Conservation (phyloP, 768 basidiomycete species). For the Trichaptum fuscoviolaceum region DNA sequence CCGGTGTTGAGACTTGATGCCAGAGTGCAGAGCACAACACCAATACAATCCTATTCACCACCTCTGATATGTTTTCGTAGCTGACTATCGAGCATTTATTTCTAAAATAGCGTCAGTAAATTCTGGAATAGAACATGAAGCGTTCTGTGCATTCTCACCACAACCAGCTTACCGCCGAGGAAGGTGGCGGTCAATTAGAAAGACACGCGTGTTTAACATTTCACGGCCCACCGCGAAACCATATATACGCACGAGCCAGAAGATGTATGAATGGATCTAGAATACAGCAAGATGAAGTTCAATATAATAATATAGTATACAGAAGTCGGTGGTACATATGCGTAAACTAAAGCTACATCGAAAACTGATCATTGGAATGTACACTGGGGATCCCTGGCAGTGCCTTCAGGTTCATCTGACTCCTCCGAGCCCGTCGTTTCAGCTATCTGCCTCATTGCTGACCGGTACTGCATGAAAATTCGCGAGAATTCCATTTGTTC, state of each 20-base stretch:
- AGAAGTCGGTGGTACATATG: neutral
- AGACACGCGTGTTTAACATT: neutral
- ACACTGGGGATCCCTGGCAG: slow-evolving; percentile 16
- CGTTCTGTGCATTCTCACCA: neutral
- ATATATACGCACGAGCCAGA: neutral
- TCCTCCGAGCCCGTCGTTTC: slow-evolving; percentile 21
- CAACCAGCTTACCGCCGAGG: neutral
- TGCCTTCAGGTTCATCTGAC: slow-evolving; percentile 11
- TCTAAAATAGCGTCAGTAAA: neutral
- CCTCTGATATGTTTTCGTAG: neutral
- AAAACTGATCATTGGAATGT: slow-evolving; percentile 22
- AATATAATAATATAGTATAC: neutral
- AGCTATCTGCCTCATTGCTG: slow-evolving; percentile 9
- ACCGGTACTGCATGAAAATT: slow-evolving; percentile 25
- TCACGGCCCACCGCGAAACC: too few species aligned
- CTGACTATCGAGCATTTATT: neutral
- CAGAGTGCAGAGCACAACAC: neutral
- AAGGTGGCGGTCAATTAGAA: neutral
- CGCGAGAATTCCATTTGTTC: slow-evolving; percentile 22
- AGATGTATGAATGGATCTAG: neutral
- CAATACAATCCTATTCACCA: neutral
- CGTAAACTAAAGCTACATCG: neutral
- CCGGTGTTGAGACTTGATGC: neutral
- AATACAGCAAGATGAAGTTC: neutral
- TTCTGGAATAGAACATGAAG: neutral